Conservation (phyloP, 2,329 filamentous ascomycete species). For the Phoma sp. region DNA sequence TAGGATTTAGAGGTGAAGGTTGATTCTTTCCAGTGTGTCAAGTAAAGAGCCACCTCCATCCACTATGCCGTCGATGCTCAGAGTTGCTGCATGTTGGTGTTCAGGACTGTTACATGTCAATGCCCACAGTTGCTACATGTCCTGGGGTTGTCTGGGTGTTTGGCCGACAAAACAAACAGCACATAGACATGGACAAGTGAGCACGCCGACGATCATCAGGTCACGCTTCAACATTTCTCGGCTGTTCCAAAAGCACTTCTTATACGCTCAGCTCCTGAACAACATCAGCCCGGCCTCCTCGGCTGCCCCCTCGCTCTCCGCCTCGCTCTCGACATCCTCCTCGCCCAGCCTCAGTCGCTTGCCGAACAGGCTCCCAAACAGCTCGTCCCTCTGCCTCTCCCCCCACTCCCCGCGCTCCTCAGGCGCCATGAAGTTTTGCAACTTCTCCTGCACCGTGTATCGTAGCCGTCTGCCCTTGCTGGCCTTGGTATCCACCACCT, state of each 20-base stretch:
- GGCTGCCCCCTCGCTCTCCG: constrained; percentile 45
- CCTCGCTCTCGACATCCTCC: constrained; percentile 46
- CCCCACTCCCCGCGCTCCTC: constrained; percentile 85
- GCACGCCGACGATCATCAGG: no score
- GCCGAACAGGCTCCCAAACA: constrained; percentile 60
- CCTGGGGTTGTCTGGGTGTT: no score
- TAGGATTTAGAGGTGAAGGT: neutral
- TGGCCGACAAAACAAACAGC: no score
- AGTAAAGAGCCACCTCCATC: no score
- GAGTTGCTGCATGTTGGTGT: no score
- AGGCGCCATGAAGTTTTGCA: constrained; percentile 97
- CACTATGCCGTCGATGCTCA: no score
- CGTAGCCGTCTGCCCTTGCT: constrained; percentile 94
- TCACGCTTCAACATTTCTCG: no score
- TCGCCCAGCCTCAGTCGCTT: constrained; percentile 53
- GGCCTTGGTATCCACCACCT: constrained; percentile 88
- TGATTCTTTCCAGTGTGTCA: no score
- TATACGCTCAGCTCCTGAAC: constrained; percentile 37
- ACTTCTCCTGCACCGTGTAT: constrained; percentile 94
- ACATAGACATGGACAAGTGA: no score
- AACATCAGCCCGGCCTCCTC: constrained; percentile 48
- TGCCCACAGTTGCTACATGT: no score
- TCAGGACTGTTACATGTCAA: no score
- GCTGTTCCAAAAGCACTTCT: no score
- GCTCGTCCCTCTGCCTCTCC: constrained; percentile 73